These are phyloP conservation scores for Rubroshorea leprosula DNA, from an alignment of 345 rosid species.

Conservation along the genomic window DNA sequence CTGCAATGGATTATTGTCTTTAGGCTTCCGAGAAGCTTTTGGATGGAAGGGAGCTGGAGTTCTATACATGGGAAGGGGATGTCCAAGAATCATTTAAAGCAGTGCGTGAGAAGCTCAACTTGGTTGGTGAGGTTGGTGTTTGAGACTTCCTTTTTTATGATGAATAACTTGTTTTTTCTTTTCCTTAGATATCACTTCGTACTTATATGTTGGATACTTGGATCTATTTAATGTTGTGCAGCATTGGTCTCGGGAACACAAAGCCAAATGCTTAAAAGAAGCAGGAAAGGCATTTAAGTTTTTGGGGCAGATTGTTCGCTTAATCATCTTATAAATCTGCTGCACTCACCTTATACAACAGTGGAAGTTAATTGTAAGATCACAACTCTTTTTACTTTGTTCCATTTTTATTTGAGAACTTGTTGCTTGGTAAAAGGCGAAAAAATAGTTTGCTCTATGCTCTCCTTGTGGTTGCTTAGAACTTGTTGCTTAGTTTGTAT, in stretches of 20 bases:
- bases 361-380: too few species aligned
- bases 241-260: conserved; percentile 82
- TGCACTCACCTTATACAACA: too few species aligned
- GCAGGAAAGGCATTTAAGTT: conserved; percentile 62
- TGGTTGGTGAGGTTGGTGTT: conserved; percentile 68
- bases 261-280: conserved; percentile 80
- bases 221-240: conserved; percentile 25
- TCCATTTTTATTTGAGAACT: too few species aligned
- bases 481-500: too few species aligned
- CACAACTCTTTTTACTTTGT: too few species aligned
- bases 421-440: too few species aligned
- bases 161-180: conserved; percentile 10
- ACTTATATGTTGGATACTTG: conserved; percentile 6
- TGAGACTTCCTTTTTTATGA: conserved; percentile 7
- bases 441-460: too few species aligned
- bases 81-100: conserved; percentile 51
- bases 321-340: conserved; percentile 45
- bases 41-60: conserved; percentile 66
- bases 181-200: conserved; percentile 12
- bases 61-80: conserved; percentile 63
- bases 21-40: conserved; percentile 71
- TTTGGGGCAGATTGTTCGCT: conserved; percentile 78
- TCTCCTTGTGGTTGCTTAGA: too few species aligned
- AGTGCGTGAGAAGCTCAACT: conserved; percentile 71
- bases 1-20: too few species aligned